Conservation (phyloP, 495 filamentous ascomycete species). For the Podospora pseudoanserina region DNA sequence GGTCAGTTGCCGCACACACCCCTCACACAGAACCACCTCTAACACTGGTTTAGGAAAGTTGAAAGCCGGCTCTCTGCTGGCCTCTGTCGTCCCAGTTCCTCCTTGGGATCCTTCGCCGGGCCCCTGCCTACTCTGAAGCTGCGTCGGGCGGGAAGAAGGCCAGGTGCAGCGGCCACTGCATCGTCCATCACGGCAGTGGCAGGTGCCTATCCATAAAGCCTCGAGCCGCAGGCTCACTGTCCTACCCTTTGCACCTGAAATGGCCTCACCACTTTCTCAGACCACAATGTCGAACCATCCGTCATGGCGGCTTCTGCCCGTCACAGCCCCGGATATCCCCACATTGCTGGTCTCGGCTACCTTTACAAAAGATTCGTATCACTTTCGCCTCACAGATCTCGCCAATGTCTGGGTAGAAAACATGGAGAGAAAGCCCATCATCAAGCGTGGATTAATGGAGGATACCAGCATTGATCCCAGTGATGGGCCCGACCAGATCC, state of each 20-base stretch:
- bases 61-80: background rate
- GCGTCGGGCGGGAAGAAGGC: background rate
- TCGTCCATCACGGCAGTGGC: background rate
- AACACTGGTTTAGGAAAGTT: background rate
- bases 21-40: background rate
- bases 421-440: slow-evolving; percentile 59
- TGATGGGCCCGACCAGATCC: slow-evolving; percentile 67
- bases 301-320: slow-evolving; percentile 37
- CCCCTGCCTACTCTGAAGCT: background rate
- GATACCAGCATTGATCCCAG: slow-evolving; percentile 81
- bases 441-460: slow-evolving; percentile 59
- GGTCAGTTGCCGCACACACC: background rate
- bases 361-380: slow-evolving; percentile 56
- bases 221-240: background rate
- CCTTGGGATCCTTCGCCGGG: background rate
- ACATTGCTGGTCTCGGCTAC: slow-evolving; percentile 42
- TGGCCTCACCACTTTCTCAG: background rate
- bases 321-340: slow-evolving; percentile 35
- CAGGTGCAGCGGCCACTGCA: background rate
- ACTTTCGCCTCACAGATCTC: slow-evolving; percentile 76
- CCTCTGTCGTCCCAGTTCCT: background rate
- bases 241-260: background rate
- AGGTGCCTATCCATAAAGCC: background rate
- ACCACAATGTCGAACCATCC: slow-evolving; percentile 26
- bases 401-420: slow-evolving; percentile 79